phyloP scores from a whole-genome alignment of 345 rosid species.

The Murraya paniculata region DNA sequence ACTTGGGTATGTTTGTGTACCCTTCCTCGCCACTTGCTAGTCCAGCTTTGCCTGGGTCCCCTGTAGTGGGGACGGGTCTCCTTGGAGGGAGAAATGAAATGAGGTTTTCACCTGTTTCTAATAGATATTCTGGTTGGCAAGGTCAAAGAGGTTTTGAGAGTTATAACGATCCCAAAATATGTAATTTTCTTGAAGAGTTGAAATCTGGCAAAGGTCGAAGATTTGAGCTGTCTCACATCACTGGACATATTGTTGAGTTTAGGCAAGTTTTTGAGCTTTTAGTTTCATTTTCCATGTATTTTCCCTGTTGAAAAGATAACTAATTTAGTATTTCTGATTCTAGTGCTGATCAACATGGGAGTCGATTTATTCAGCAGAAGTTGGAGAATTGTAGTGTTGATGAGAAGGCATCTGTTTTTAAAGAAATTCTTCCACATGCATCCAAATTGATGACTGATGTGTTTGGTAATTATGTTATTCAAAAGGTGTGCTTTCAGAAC shows the following conservation, averaged over 20 bases:
- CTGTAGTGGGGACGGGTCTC: conserved; percentile 15
- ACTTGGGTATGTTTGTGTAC: conserved; percentile 45
- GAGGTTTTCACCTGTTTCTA: conserved; percentile 28
- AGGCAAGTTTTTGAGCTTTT: conserved; percentile 36
- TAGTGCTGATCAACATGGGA: conserved; percentile 79
- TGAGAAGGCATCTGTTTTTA: conserved; percentile 58
- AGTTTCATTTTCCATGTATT: not conserved
- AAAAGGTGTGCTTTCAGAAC: conserved; percentile 42
- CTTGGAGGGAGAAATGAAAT: conserved; percentile 32
- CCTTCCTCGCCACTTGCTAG: conserved; percentile 35
- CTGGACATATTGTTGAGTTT: conserved; percentile 60
- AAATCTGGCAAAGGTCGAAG: conserved; percentile 61
- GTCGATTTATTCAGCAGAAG: conserved; percentile 79
- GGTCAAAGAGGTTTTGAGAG: conserved; percentile 42
- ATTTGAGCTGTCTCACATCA: conserved; percentile 60
- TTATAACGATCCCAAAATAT: conserved; percentile 34
- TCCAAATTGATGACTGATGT: conserved; percentile 70
- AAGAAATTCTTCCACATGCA: conserved; percentile 65
- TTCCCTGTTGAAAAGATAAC: conserved; percentile 2
- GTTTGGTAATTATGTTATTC: conserved; percentile 75
- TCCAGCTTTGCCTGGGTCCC: conserved; percentile 36
- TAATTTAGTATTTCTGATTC: conserved; percentile 24
- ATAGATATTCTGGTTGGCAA: conserved; percentile 50
- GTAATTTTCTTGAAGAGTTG: conserved; percentile 58
- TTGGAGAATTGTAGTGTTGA: conserved; percentile 55